A percentile compares a stretch with the other conserved stretches of the same genome.
Conservation (phyloP, 257 asterid species). For the Forsythia viridissima region DNA sequence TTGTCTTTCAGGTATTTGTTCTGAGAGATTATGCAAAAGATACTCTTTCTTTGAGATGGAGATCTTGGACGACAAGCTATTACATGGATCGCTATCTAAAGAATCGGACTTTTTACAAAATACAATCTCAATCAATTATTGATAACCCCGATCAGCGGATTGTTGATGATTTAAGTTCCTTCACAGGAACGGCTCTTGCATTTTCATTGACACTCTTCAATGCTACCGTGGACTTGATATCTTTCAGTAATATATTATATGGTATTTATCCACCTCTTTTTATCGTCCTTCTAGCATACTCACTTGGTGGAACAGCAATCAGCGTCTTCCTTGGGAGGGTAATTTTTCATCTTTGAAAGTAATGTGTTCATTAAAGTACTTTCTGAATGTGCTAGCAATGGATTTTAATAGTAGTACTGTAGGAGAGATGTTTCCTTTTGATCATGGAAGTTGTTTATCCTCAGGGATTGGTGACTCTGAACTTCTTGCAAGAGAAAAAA, state of each 20-base stretch:
- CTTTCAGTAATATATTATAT: constrained; percentile 85
- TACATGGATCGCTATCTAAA: constrained; percentile 88
- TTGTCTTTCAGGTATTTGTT: constrained; percentile 67
- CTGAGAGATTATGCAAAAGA: constrained; percentile 92
- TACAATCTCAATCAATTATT: constrained; percentile 82
- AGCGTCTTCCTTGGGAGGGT: constrained; percentile 91
- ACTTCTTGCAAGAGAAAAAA: constrained; percentile 92
- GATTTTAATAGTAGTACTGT: not conserved
- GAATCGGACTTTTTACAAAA: constrained; percentile 72
- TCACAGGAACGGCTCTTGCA: constrained; percentile 88
- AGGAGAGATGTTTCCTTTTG: constrained; percentile 13
- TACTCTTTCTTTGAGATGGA: constrained; percentile 89
- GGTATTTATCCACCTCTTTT: constrained; percentile 94
- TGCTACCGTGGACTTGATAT: constrained; percentile 84
- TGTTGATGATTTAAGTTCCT: constrained; percentile 90
- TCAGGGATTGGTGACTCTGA: constrained; percentile 75
- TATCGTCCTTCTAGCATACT: constrained; percentile 73
- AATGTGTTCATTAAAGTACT: not conserved
- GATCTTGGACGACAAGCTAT: constrained; percentile 91
- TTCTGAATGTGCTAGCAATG: not conserved
- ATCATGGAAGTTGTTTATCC: constrained; percentile 22
- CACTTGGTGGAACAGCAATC: constrained; percentile 87
- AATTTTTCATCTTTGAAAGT: not conserved
- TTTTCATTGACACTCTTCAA: constrained; percentile 80
- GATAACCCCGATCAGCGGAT: constrained; percentile 97